Conservation (phyloP, 2,329 filamentous ascomycete species). For the Dactylella cylindrospora region DNA sequence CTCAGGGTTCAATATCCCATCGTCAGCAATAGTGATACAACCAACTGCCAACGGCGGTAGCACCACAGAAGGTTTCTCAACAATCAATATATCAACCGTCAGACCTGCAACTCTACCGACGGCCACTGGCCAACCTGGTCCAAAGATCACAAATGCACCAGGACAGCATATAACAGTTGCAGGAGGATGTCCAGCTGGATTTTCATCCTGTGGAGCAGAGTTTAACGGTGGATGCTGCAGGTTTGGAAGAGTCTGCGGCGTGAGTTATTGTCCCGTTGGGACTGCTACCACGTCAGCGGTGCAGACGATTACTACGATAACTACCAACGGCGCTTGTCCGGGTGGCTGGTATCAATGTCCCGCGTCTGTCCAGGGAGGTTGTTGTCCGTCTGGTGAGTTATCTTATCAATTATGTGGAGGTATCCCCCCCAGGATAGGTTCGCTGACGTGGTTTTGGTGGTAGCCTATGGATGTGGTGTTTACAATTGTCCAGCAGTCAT, state of each 20-base stretch:
- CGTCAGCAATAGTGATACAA: constrained; percentile 3
- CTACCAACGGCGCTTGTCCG: constrained; percentile 26
- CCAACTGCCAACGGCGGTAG: background rate
- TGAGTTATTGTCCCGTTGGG: constrained; percentile 30
- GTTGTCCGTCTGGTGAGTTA: constrained; percentile 38
- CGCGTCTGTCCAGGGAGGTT: constrained; percentile 15
- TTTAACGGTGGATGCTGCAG: constrained; percentile 32
- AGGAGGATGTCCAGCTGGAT: constrained; percentile 18
- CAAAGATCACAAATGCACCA: constrained; percentile 29
- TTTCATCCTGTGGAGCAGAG: constrained; percentile 22
- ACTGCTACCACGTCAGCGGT: background rate
- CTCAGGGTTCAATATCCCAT: constrained; percentile 11
- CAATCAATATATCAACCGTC: constrained; percentile 18
- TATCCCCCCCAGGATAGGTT: too few species aligned
- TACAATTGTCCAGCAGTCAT: constrained; percentile 28
- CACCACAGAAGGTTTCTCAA: constrained; percentile 27
- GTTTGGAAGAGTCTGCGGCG: constrained; percentile 20
- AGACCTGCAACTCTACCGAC: background rate
- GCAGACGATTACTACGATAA: constrained; percentile 12
- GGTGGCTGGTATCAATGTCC: constrained; percentile 25
- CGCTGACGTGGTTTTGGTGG: too few species aligned
- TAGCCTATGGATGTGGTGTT: constrained; percentile 31
- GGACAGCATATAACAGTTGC: constrained; percentile 10
- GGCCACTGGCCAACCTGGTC: constrained; percentile 10
- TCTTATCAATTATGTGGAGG: background rate